Evolutionary conservation across 768 basidiomycete species (phyloP).

Genomic region (Lentinus tigrinus): DNA sequence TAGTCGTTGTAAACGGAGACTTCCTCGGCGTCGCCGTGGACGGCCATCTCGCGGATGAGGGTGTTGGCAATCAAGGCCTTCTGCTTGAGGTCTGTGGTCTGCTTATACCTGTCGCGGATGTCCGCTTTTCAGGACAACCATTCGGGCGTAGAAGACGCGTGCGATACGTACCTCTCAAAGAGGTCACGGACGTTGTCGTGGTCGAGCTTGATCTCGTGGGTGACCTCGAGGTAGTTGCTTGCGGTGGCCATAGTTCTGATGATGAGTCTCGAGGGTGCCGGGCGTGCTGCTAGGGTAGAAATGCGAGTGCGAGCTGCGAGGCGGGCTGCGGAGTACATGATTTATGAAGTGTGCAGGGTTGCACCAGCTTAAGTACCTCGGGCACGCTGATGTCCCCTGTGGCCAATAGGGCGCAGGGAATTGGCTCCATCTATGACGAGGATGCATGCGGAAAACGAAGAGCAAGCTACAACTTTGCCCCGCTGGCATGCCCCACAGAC

Average conservation of each 20-base stretch:
- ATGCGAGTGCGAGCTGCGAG: background rate
- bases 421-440: too few species aligned
- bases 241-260: conserved; percentile 7
- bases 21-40: conserved; percentile 21
- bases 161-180: conserved; percentile 8
- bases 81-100: conserved; percentile 4
- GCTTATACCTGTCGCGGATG: conserved; percentile 7
- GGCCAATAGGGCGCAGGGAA: too few species aligned
- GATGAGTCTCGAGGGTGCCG: background rate
- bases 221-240: conserved; percentile 15
- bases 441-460: too few species aligned
- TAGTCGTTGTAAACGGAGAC: conserved; percentile 22
- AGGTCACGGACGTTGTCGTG: conserved; percentile 26
- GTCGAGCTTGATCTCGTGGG: conserved; percentile 24
- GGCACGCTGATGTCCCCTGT: background rate
- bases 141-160: background rate
- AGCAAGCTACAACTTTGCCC: too few species aligned
- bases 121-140: background rate
- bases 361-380: too few species aligned
- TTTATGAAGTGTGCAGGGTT: background rate
- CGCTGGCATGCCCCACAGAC: too few species aligned
- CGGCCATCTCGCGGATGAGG: conserved; percentile 19
- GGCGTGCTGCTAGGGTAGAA: background rate
- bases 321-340: conserved; percentile 5
- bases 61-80: conserved; percentile 18